Base-by-base conservation (phyloP, 23 red algal species). In the Gracilaria domingensis region DNA sequence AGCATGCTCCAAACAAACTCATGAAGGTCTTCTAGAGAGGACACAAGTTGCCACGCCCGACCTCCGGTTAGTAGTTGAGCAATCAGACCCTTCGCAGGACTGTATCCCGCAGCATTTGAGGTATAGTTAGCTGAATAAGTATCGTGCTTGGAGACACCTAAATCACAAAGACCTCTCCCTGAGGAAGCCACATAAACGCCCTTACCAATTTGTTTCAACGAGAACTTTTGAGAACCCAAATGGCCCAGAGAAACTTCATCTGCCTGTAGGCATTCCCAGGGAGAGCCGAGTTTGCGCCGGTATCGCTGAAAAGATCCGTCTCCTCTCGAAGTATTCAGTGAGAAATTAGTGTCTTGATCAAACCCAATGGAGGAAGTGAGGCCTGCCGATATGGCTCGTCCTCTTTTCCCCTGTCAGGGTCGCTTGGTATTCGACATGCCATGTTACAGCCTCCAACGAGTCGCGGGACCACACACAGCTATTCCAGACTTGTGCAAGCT, bases 51-150 rank as follows among this genome's bases (percentile, higher is more conserved):
- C 91, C 91, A 93, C 28, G 82, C 91, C 4, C 72, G 81, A 60
- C 91, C 91, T 0, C 91, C 91, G 1, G 79, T 86, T 57, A 93
- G 80, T 32, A 93, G 48, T 40, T 85, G 81, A 24, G 81, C 80
- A 30, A 93, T 59, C 67, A 93, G 47, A 60, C 35, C 32, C 20
- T 79, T 83, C 55, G 81, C 65, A 33, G 91, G 91, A 51, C 75
- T 66, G 64, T 93, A 93, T 28, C 87, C 87, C 11, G 87, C 58
- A 56, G 75, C 87, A 17, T 71, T 73, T 25, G 67, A 78, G 29
- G 20, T 88, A 36, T 35, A 88, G 34, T 66, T 88, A 34, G 39
- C 30, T 20, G 84, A 48, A 16, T 77, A 66, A 75, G 84, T 48
- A 23, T 88, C 84, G n/a, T 38, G 23, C 44, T 79, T 75, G 13